Percentiles rank a stretch among this genome's conserved stretches.
These are phyloP conservation scores for Thraustochytrium sp. DNA, from an alignment of 352 stramenopile species.

Conservation along the genomic window DNA sequence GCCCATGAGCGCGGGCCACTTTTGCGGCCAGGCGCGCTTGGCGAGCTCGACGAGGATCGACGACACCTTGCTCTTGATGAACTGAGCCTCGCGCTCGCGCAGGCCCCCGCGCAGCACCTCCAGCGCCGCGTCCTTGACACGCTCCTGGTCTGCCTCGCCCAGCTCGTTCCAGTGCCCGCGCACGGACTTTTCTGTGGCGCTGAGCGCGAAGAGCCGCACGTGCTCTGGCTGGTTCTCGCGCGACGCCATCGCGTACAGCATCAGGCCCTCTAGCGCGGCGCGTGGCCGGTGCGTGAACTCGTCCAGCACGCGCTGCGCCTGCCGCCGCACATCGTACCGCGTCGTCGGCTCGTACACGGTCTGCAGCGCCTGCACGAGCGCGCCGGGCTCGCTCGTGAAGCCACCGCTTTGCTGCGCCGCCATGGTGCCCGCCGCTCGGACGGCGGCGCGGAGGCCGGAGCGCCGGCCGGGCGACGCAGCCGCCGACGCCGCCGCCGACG, in stretches of 20 bases:
- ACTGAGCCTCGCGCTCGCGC: not conserved
- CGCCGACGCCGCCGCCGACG: no score
- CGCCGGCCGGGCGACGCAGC: no score
- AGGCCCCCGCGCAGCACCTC: not conserved
- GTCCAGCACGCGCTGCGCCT: not conserved
- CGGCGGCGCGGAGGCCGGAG: no score
- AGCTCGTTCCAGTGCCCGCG: not conserved
- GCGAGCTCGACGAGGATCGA: constrained; percentile 28
- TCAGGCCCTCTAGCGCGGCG: not conserved
- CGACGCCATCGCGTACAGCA: constrained; percentile 21
- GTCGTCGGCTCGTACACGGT: not conserved
- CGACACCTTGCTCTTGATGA: constrained; percentile 16
- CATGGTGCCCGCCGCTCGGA: no score
- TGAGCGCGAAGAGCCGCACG: constrained; percentile 9
- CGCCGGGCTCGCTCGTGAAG: not conserved
- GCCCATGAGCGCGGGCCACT: not conserved
- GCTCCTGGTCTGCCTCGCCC: not conserved
- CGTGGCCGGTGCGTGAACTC: not conserved
- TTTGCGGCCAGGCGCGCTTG: constrained; percentile 18
- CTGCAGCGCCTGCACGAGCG: not conserved
- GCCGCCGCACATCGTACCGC: not conserved
- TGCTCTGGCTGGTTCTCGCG: not conserved
- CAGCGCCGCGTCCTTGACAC: not conserved
- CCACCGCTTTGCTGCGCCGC: no score
- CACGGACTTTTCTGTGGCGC: not conserved